Evolutionary conservation across 2,329 filamentous ascomycete species (phyloP).

Genomic region (Trichoderma brevicompactum): DNA sequence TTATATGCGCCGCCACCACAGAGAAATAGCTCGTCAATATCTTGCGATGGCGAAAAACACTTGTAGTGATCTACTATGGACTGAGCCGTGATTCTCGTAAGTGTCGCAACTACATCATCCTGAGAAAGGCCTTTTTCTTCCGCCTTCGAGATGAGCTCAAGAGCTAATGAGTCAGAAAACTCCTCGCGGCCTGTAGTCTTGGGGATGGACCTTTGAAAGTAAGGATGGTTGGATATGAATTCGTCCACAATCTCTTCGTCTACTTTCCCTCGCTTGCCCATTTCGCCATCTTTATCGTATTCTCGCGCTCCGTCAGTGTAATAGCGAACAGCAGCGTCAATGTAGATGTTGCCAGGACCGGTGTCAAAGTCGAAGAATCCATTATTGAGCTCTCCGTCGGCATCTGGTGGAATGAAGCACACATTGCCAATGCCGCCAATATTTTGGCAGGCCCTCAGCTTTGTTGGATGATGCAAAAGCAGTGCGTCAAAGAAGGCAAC

Average conservation of each 20-base stretch:
- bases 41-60: conserved; percentile 28
- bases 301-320: conserved; percentile 48
- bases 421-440: conserved; percentile 59
- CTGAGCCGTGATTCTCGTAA: conserved; percentile 51
- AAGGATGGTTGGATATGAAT: conserved; percentile 46
- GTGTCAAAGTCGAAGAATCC: conserved; percentile 48
- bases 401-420: conserved; percentile 49
- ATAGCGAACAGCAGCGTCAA: conserved; percentile 36
- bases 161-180: conserved; percentile 54
- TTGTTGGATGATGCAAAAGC: conserved; percentile 54
- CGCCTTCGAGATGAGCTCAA: conserved; percentile 48
- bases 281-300: conserved; percentile 54
- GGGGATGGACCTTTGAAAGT: conserved; percentile 49
- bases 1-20: conserved; percentile 63
- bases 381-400: conserved; percentile 9
- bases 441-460: conserved; percentile 56
- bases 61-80: conserved; percentile 37
- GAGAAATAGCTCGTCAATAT: conserved; percentile 59
- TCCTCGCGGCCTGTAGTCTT: conserved; percentile 56
- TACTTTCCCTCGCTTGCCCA: conserved; percentile 46
- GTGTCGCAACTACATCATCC: conserved; percentile 53
- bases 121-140: conserved; percentile 44
- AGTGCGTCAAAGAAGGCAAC: conserved; percentile 56
- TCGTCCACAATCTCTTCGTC: conserved; percentile 50
- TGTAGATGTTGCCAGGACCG: conserved; percentile 50